These are phyloP conservation scores for Vigna hirtella DNA, from an alignment of 306 rosid species.

Conservation along the genomic window DNA sequence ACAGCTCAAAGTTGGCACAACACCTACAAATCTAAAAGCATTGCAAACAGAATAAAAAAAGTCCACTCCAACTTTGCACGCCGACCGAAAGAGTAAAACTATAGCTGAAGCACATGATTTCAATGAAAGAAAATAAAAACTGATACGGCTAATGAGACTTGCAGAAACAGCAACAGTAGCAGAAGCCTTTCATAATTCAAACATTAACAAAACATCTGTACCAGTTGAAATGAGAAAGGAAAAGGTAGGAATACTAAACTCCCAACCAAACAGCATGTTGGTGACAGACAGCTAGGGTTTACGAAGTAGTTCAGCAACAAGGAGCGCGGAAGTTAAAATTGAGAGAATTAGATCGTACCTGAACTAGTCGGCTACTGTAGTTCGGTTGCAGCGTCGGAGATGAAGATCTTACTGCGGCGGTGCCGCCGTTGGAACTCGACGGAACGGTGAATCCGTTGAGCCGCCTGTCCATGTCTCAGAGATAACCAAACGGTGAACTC, in stretches of 20 bases:
- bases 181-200: background rate
- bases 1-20: conserved; percentile 9
- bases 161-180: background rate
- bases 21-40: background rate
- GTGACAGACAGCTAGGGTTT: conserved; percentile 56
- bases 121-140: background rate
- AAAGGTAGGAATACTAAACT: background rate
- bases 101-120: background rate
- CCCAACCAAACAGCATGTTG: conserved; percentile 9
- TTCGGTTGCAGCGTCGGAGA: conserved; percentile 59
- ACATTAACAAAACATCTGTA: background rate
- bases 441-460: conserved; percentile 60
- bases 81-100: background rate
- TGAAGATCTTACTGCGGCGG: conserved; percentile 47
- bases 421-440: conserved; percentile 57
- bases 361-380: conserved; percentile 72
- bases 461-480: conserved; percentile 63
- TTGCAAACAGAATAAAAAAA: background rate
- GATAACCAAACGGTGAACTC: background rate
- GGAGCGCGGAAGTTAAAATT: conserved; percentile 10
- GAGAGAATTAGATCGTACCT: conserved; percentile 54
- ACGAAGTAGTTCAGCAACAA: conserved; percentile 35
- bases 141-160: background rate
- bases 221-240: background rate
- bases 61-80: background rate